Conservation (phyloP, 2,329 filamentous ascomycete species). For the Annulohypoxylon truncatum region DNA sequence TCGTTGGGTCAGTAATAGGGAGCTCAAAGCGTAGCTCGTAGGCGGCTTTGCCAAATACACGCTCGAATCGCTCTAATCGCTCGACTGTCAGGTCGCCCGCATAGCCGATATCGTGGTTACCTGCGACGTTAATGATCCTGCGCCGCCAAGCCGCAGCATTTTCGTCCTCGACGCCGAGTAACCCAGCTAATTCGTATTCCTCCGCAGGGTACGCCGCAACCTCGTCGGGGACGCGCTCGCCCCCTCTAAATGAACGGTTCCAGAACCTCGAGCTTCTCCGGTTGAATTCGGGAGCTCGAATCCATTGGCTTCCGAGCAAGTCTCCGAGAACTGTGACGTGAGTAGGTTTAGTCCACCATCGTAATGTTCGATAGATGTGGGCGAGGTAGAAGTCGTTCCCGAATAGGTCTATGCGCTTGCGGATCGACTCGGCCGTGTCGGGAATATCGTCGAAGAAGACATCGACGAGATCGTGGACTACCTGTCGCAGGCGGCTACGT, state of each 20-base stretch:
- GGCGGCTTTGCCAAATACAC: slow-evolving; percentile 85
- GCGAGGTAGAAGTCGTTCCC: slow-evolving; percentile 96
- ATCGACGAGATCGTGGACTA: slow-evolving; percentile 69
- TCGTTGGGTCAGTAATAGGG: slow-evolving; percentile 56
- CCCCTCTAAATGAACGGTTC: slow-evolving; percentile 79
- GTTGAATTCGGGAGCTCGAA: slow-evolving; percentile 85
- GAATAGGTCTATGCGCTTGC: slow-evolving; percentile 87
- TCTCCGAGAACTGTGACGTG: slow-evolving; percentile 92
- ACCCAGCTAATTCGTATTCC: slow-evolving; percentile 63
- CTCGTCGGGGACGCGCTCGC: slow-evolving; percentile 70
- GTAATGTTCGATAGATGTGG: slow-evolving; percentile 86
- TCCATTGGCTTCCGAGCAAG: slow-evolving; percentile 94
- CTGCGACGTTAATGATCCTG: slow-evolving; percentile 87
- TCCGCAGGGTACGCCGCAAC: slow-evolving; percentile 60
- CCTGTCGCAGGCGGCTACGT: slow-evolving; percentile 63
- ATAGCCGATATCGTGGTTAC: slow-evolving; percentile 97
- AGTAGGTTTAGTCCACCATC: slow-evolving; percentile 86
- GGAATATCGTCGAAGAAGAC: slow-evolving; percentile 76
- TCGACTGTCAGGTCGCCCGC: slow-evolving; percentile 86
- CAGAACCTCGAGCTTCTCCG: slow-evolving; percentile 80
- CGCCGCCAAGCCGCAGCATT: slow-evolving; percentile 72
- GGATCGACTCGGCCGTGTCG: slow-evolving; percentile 71
- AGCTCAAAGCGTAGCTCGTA: slow-evolving; percentile 85
- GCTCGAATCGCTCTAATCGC: slow-evolving; percentile 83
- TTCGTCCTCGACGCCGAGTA: slow-evolving; percentile 59